A percentile compares a stretch with the other conserved stretches of the same genome.
These are phyloP conservation scores for Geotrichum bryndzae DNA, from an alignment of 1,139 yeast genomes.

Conservation along the genomic window DNA sequence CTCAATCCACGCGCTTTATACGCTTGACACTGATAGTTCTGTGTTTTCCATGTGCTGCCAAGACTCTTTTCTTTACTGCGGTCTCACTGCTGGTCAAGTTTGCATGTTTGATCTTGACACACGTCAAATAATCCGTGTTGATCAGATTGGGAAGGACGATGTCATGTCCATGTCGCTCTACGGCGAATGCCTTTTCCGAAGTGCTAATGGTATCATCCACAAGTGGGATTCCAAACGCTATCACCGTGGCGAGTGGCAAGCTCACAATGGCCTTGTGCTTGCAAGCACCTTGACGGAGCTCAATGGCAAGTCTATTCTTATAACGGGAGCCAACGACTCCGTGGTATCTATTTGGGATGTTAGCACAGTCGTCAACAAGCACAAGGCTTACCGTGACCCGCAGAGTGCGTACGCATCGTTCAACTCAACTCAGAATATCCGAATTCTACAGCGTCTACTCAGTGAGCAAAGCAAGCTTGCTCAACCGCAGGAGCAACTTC, in stretches of 20 bases:
- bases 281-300: conserved; percentile 26
- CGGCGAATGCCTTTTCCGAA: conserved; percentile 47
- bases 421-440: conserved; percentile 16
- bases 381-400: neutral
- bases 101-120: conserved; percentile 84
- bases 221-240: conserved; percentile 32
- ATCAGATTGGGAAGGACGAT: conserved; percentile 41
- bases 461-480: neutral
- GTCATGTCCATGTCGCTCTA: conserved; percentile 49
- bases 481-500: no score
- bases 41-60: conserved; percentile 60
- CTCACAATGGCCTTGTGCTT: conserved; percentile 34
- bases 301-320: conserved; percentile 30
- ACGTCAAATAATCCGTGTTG: conserved; percentile 53
- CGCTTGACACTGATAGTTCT: conserved; percentile 61
- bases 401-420: conserved; percentile 16
- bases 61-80: conserved; percentile 70
- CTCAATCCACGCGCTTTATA: conserved; percentile 32
- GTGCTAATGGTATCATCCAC: conserved; percentile 35
- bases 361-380: neutral
- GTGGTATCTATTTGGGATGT: conserved; percentile 56
- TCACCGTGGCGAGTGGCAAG: conserved; percentile 31
- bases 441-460: conserved; percentile 1
- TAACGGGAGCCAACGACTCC: conserved; percentile 58
- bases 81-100: conserved; percentile 63